Evolutionary conservation across 1,284 basidiomycete genomes (phyloP).

Genomic region (Marasmius fiardii): DNA sequence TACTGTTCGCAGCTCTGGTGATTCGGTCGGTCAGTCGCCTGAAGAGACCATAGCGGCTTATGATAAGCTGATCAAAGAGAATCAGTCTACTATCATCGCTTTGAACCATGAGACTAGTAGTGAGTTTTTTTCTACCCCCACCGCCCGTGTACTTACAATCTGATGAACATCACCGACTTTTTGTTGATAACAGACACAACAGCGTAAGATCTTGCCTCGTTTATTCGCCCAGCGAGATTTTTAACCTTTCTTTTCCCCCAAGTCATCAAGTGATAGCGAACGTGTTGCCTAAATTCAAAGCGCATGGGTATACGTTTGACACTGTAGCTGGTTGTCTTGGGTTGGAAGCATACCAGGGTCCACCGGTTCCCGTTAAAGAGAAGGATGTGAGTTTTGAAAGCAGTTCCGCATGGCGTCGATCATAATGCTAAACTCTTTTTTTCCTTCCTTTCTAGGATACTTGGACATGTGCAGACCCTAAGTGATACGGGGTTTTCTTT

Average conservation of each 20-base stretch:
- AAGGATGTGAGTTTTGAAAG: too few relatives aligned
- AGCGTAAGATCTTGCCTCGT: background rate
- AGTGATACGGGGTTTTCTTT: too few relatives aligned
- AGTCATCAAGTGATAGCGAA: background rate
- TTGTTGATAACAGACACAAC: background rate
- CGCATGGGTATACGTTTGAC: background rate
- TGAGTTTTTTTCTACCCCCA: too few relatives aligned
- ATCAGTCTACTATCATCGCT: background rate
- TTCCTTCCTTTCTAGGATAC: too few relatives aligned
- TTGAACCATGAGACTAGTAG: background rate
- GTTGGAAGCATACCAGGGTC: background rate
- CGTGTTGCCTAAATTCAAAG: background rate
- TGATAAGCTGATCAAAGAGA: background rate
- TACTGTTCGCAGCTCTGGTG: background rate
- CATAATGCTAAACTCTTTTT: too few relatives aligned
- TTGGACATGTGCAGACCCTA: too few relatives aligned
- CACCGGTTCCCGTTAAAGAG: too few relatives aligned
- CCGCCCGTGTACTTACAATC: too few relatives aligned
- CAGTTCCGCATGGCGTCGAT: too few relatives aligned
- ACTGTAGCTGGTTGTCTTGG: constrained; percentile 2
- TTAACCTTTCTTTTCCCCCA: too few relatives aligned
- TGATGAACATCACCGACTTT: too few relatives aligned
- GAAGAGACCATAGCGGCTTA: background rate
- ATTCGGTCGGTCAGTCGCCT: background rate
- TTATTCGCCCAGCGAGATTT: background rate